Evolutionary conservation across 208 protist species (phyloP), one percentile per base, ranked within the genome.

Genomic region (Wallacemonas sp.): DNA sequence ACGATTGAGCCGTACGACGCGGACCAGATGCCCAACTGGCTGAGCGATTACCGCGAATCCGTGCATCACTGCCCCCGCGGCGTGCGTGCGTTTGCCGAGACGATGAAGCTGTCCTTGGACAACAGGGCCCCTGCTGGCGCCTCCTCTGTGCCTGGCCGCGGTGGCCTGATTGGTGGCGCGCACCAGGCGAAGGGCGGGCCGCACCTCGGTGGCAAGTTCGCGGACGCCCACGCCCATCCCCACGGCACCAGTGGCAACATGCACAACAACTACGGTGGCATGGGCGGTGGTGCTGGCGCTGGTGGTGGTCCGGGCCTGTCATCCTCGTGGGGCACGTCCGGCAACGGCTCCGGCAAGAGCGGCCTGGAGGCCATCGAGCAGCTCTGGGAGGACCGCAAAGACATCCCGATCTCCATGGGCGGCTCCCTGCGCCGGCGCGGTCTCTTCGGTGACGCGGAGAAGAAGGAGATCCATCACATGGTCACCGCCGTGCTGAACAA

Each of bases 401-500:
- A 80, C 30, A 76, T 75, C n/a, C 81, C 85, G n/a, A 91, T 95
- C 57, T 24, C 78, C 8, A 71, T 95, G 6, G 62, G 67, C 34
- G 70, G 23, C 32, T 48, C 80, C 16, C 14, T 83, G 48, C 81
- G 87, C 16, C 66, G 70, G 17, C 76, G 85, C 41, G 87, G 90
- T 21, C 70, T 95, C 12, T 95, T 95, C 68, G 87, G 90, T 38
- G 78, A 74, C 8, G 81, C 78, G 39, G 80, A 79, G 61, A 71
- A 75, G 58, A 91, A 91, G 75, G 74, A 85, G 66, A 63, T 95
- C 17, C 80, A 91, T 26, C 82, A 92, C 32, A 81, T 85, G 74
- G 90, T 95, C 16, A 79, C 88, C 26, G 72, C 85, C 29, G 79
- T 93, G 38, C 87, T 95, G 24, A 95, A 95, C 74, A 86, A 90